Conservation (phyloP, 2,329 filamentous ascomycete species). For the Neofusicoccum kwambonambiense region DNA sequence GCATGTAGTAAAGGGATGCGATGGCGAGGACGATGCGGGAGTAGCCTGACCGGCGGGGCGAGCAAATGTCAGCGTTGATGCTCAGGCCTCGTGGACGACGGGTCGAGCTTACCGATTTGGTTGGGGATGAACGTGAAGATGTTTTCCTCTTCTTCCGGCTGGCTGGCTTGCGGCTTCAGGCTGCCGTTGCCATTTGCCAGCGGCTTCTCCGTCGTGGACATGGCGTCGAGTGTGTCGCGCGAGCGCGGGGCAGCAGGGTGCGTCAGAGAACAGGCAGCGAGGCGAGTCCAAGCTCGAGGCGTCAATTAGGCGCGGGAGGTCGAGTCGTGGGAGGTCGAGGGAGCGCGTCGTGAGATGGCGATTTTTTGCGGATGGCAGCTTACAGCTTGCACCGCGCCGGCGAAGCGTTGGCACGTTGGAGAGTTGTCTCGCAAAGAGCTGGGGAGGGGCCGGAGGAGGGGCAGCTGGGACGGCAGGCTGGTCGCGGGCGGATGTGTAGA, state of each 20-base stretch:
- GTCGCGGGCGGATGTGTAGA: background rate
- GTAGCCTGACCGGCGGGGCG: constrained; percentile 41
- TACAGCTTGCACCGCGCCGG: background rate
- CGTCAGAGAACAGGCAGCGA: background rate
- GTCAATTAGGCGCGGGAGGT: background rate
- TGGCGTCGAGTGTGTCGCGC: background rate
- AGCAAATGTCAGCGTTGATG: background rate
- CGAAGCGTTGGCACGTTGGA: background rate
- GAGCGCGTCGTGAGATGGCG: background rate
- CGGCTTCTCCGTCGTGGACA: constrained; percentile 7
- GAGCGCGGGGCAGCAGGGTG: background rate
- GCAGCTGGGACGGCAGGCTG: background rate
- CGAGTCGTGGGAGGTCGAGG: background rate
- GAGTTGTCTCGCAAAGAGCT: background rate
- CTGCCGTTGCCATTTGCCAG: constrained; percentile 18
- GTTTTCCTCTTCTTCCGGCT: constrained; percentile 46
- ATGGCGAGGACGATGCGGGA: constrained; percentile 62
- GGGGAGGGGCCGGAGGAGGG: background rate
- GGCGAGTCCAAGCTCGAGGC: background rate
- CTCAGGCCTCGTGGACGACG: background rate
- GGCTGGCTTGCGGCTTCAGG: background rate
- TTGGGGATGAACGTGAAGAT: constrained; percentile 56
- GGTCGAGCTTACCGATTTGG: constrained; percentile 45
- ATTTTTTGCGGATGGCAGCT: constrained; percentile 2
- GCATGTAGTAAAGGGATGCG: constrained; percentile 98